phyloP scores from a whole-genome alignment of 768 basidiomycete genomes.

The Russula sp. region DNA sequence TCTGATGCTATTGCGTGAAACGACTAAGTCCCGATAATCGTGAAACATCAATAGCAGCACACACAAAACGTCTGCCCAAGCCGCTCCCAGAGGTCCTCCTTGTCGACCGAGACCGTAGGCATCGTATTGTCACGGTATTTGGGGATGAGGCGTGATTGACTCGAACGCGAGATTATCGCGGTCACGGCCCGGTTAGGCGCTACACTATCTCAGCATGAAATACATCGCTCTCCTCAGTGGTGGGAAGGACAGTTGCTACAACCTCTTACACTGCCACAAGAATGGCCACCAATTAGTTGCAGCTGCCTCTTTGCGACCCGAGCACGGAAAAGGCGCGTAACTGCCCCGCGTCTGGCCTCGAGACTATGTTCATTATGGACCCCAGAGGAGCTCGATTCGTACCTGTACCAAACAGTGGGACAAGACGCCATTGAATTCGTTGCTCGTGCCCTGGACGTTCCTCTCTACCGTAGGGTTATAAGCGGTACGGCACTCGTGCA shows the following conservation, averaged over 20 bases:
- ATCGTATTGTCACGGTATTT: slow-evolving; percentile 35
- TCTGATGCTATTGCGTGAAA: slow-evolving; percentile 60
- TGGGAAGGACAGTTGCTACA: slow-evolving; percentile 97
- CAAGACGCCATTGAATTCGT: slow-evolving; percentile 88
- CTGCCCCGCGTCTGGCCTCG: slow-evolving; percentile 15
- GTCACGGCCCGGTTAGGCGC: neutral
- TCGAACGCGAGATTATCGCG: neutral
- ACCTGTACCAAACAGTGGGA: slow-evolving; percentile 98
- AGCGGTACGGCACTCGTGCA: slow-evolving; percentile 74
- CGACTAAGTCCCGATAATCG: slow-evolving; percentile 18
- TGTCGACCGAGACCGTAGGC: slow-evolving; percentile 96
- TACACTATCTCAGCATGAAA: slow-evolving; percentile 51
- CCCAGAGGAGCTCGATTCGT: slow-evolving; percentile 97
- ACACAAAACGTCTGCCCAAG: slow-evolving; percentile 80
- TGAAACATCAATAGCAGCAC: slow-evolving; percentile 26
- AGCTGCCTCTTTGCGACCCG: slow-evolving; percentile 83
- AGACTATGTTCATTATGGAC: slow-evolving; percentile 22
- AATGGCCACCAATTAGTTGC: slow-evolving; percentile 87
- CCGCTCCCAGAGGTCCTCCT: slow-evolving; percentile 86
- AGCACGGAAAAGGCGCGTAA: slow-evolving; percentile 71
- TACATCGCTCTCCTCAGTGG: slow-evolving; percentile 93
- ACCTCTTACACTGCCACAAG: slow-evolving; percentile 78
- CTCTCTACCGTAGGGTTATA: slow-evolving; percentile 79
- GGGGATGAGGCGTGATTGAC: neutral
- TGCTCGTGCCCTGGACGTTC: slow-evolving; percentile 78